Percentiles rank a stretch among this genome's conserved stretches.
Evolutionary conservation across 805 yeast species (phyloP).

Genomic region (Myxozyma vanderwaltii): DNA sequence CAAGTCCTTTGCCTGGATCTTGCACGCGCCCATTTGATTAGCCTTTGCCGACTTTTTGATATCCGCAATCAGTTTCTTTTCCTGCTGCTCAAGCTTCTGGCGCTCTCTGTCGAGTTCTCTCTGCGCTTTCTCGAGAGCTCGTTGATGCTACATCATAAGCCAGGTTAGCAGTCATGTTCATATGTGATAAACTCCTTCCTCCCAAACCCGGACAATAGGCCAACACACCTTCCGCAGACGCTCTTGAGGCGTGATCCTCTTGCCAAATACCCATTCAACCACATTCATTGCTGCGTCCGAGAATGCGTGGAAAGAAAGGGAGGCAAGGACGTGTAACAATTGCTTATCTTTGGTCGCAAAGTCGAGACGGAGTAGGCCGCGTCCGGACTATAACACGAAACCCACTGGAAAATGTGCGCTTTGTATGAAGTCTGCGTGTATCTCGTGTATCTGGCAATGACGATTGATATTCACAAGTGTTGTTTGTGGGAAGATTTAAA

Average conservation of each 20-base stretch:
- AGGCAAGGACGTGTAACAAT: neutral
- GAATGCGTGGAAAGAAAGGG: neutral
- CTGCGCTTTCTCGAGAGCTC: conserved; percentile 92
- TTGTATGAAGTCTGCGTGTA: too few species aligned
- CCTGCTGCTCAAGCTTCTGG: conserved; percentile 83
- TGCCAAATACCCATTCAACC: conserved; percentile 95
- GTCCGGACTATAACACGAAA: conserved; percentile 3
- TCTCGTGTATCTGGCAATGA: too few species aligned
- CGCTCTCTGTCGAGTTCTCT: conserved; percentile 90
- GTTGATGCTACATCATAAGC: conserved; percentile 61
- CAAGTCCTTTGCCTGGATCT: conserved; percentile 93
- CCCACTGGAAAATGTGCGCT: neutral
- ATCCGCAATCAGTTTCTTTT: conserved; percentile 79
- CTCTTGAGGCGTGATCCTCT: conserved; percentile 91
- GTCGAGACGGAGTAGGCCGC: conserved; percentile 8
- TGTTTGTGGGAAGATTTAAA: too few species aligned
- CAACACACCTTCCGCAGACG: conserved; percentile 68
- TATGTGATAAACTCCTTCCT: neutral
- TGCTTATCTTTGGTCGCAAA: neutral
- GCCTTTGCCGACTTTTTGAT: conserved; percentile 89
- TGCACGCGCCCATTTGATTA: conserved; percentile 86
- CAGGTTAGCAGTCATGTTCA: neutral
- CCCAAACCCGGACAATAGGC: too few species aligned
- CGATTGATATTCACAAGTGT: too few species aligned
- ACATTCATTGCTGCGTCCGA: conserved; percentile 50